Percentiles rank a stretch among this genome's conserved stretches.
Conservation (phyloP, 345 rosid genomes). For the Salix koriyanagi region DNA sequence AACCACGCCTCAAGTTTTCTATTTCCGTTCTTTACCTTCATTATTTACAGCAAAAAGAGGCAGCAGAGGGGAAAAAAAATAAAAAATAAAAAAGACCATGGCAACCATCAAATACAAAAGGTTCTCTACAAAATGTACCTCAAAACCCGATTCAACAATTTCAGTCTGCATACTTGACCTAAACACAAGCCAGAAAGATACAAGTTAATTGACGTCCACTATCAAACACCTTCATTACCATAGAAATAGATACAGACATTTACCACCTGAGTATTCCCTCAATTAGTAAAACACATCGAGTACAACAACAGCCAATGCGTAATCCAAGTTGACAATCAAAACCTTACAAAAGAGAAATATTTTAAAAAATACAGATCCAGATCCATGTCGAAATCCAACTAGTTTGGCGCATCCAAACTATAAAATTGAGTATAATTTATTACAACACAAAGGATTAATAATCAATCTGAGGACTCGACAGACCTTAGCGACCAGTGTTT, state of each 20-base stretch:
- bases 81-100: not conserved
- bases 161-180: slow-evolving; percentile 49
- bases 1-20: too few relatives aligned
- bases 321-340: not conserved
- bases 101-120: not conserved
- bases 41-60: too few relatives aligned
- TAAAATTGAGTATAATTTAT: not conserved
- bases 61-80: too few relatives aligned
- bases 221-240: too few relatives aligned
- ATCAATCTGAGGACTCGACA: not conserved
- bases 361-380: not conserved
- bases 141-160: slow-evolving; percentile 37
- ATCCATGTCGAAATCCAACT: not conserved
- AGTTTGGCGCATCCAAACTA: not conserved
- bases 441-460: not conserved
- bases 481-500: slow-evolving; percentile 59
- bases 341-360: not conserved
- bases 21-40: too few relatives aligned
- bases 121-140: slow-evolving; percentile 31
- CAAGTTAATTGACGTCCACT: not conserved
- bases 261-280: not conserved
- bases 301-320: not conserved
- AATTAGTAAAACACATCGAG: not conserved
- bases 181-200: slow-evolving; percentile 7
- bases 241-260: too few relatives aligned